Evolutionary conservation across 2,329 filamentous ascomycete species (phyloP), one percentile per base, ranked within the genome.

Genomic region (Fusarium tuaranense): DNA sequence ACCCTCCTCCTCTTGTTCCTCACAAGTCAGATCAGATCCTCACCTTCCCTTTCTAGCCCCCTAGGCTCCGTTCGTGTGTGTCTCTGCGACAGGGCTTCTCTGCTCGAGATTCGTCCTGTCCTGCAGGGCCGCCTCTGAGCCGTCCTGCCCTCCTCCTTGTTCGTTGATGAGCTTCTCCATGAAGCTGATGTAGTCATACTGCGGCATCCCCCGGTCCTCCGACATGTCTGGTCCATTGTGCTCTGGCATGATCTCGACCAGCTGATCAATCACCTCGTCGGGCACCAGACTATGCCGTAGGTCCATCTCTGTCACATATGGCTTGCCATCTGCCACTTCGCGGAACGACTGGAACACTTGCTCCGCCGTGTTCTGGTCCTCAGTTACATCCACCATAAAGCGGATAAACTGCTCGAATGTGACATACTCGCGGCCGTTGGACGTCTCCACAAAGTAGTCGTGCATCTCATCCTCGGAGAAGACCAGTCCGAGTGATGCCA

Each of bases 391-490:
- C 58, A 99, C 97, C 97, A 99, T 99, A 88, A 99, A 99, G 44
- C 94, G 92, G 82, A 99, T 99, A 81, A 99, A 99, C 84, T 98
- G 96, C 86, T 99, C 97, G 81, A 99, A 99, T 6, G 94, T 97
- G 62, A 99, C 97, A 75, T 93, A 90, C 82, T 92, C 93, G 75
- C 87, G 90, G 39, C 91, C 95, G 41, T 90, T 91, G 73, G 94
- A 95, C n/a, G 95, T 97, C 64, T 96, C 93, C 61, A 93, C 81
- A 84, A 98, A 99, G 78, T 96, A 96, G 63, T 96, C 92, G 82
- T 98, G 96, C 97, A 98, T 99, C 86, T 99, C 97, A 30, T 96
- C 93, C 82, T 98, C 97, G 76, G 97, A 97, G 80, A 98, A 99
- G 7, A 98, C 97, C 7, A 99, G 88, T 1, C 97, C 97, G 44